Evolutionary conservation across 2,329 filamentous ascomycete genomes (phyloP).

Genomic region (Chaetothyriales sp.): DNA sequence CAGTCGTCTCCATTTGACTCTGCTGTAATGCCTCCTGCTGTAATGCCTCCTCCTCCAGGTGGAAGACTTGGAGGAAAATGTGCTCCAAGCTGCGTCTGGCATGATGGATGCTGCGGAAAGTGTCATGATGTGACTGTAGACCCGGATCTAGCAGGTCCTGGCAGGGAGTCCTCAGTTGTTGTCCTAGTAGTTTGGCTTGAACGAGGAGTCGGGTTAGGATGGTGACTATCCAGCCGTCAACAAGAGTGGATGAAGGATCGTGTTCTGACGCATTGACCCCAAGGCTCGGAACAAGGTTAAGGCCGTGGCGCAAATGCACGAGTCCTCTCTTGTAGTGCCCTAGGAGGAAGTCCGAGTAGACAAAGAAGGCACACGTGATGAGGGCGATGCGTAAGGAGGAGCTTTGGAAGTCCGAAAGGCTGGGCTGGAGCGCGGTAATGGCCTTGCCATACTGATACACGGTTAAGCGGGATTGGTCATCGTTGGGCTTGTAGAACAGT

Average conservation of each 20-base stretch:
- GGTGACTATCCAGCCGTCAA: conserved; percentile 16
- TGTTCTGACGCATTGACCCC: conserved; percentile 2
- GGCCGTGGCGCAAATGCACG: conserved; percentile 23
- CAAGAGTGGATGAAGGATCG: conserved; percentile 9
- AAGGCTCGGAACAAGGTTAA: conserved; percentile 18
- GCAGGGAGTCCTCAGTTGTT: conserved; percentile 1
- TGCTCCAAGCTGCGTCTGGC: no score
- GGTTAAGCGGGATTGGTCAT: conserved; percentile 15
- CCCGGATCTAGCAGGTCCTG: no score
- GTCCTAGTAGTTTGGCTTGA: conserved; percentile 21
- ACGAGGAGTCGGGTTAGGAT: conserved; percentile 20
- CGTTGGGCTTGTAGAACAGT: background rate
- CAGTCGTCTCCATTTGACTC: no score
- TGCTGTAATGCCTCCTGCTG: no score
- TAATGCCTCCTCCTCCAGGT: no score
- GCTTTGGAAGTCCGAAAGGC: conserved; percentile 17
- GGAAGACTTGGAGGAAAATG: no score
- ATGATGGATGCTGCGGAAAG: no score
- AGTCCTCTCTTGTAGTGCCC: conserved; percentile 20
- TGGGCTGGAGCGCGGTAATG: conserved; percentile 24
- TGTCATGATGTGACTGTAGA: no score
- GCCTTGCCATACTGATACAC: conserved; percentile 30
- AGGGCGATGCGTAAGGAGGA: conserved; percentile 25
- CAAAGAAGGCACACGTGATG: conserved; percentile 31
- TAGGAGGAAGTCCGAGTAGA: conserved; percentile 29